Evolutionary conservation across 345 rosid species (phyloP), one percentile per base, ranked within the genome.

Genomic region (Citrus glauca): DNA sequence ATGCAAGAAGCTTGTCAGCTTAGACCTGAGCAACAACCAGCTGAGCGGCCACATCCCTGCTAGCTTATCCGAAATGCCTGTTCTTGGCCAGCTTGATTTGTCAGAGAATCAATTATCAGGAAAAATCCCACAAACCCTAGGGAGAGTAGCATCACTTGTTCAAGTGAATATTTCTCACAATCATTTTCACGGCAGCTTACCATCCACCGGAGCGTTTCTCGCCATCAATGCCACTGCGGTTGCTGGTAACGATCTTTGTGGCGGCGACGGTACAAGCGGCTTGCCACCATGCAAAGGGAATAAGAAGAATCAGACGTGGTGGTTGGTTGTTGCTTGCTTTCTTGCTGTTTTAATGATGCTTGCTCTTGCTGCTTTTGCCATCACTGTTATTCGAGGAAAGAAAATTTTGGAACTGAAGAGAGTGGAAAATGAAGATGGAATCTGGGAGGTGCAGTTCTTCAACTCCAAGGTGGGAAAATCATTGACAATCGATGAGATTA

Each of bases 21-120:
- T 95, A 72, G 93, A 93, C 88, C 85, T 95, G n/a, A 95, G 98
- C 80, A 77, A 85, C 73, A 95, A 95, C 77, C 85, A 82, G 71
- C 87, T 95, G 30, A 82, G 61, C 0, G 97, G 97, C 24, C 81
- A 66, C 72, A 90, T 95, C 66, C 97, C 99, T 48, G 55, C 68
- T 0, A 83, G 84, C 64, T 78, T 88, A 72, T 84, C 92, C 16
- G 83, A 83, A 74, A 88, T 91, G 84, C 78, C 83, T 4, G 90
- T 88, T 80, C 96, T 95, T 1, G 85, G 98, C 8, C 87, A 81
- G 83, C 97, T 95, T 69, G 97, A 95, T 72, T 77, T 95, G 69
- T 95, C 99, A 3, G 78, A 84, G 55, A 95, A 95, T 76, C 78
- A 74, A 72, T 78, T 95, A 66, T 86, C 90, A 0, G 99, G 99